phyloP scores from a whole-genome alignment of 1,284 basidiomycete species.

The Wolfiporia cocos region DNA sequence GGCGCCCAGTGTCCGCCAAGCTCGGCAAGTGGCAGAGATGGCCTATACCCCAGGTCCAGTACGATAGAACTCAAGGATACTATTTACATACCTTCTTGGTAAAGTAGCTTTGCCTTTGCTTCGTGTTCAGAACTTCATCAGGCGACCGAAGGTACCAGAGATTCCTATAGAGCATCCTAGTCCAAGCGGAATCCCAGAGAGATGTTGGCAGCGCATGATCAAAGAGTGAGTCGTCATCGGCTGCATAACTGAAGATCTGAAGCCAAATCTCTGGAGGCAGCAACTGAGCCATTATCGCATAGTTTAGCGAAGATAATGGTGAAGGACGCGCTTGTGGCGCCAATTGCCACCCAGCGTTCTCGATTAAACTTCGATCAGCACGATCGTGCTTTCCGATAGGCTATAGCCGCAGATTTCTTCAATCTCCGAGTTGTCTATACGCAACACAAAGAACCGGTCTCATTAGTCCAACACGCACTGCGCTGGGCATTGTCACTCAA shows the following conservation, averaged over 20 bases:
- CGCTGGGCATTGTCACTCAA: too few species aligned
- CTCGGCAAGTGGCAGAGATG: constrained; percentile 50
- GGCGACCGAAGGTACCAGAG: constrained; percentile 56
- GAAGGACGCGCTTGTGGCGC: too few species aligned
- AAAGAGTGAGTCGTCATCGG: constrained; percentile 59
- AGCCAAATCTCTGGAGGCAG: constrained; percentile 66
- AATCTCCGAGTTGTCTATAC: too few species aligned
- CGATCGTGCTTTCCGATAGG: too few species aligned
- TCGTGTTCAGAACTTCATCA: constrained; percentile 43
- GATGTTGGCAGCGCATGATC: constrained; percentile 48
- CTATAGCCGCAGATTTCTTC: too few species aligned
- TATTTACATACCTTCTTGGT: constrained; percentile 52
- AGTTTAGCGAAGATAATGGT: too few species aligned
- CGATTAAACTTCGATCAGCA: too few species aligned
- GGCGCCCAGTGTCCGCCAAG: constrained; percentile 39
- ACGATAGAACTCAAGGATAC: not conserved
- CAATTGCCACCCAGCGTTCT: too few species aligned
- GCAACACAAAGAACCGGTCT: too few species aligned
- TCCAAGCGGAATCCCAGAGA: constrained; percentile 59
- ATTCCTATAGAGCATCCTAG: constrained; percentile 32
- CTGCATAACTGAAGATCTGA: constrained; percentile 60
- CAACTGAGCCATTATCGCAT: too few species aligned
- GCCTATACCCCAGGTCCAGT: constrained; percentile 33
- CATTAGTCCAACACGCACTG: too few species aligned
- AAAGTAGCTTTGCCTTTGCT: constrained; percentile 51